These are phyloP conservation scores for Dactylellina cionopaga DNA, from an alignment of 2,329 filamentous ascomycete species.

Conservation along the genomic window DNA sequence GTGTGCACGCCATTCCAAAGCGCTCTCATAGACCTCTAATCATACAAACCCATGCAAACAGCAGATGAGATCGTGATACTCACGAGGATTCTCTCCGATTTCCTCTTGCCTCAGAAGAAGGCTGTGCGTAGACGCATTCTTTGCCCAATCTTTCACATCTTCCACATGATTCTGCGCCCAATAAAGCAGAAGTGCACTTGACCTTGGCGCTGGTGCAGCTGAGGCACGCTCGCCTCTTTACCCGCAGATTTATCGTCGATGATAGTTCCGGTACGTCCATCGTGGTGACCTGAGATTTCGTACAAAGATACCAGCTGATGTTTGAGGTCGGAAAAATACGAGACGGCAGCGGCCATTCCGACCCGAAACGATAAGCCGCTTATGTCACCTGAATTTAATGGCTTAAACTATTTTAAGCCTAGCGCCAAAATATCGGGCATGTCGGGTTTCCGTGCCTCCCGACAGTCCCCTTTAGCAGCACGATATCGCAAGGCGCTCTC, in stretches of 20 bases:
- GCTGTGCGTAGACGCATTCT: conserved; percentile 6
- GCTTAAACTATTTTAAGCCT: conserved; percentile 14
- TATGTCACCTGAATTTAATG: conserved; percentile 5
- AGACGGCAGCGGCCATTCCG: conserved; percentile 13
- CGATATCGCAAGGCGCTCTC: not conserved
- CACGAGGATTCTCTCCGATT: conserved; percentile 16
- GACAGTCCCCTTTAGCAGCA: not conserved
- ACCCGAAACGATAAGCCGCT: conserved; percentile 10
- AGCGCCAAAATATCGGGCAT: conserved; percentile 12
- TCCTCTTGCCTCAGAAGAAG: conserved; percentile 13
- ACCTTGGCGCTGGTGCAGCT: conserved; percentile 10
- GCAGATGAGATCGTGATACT: conserved; percentile 14
- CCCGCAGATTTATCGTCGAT: conserved; percentile 10
- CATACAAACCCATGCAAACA: not conserved
- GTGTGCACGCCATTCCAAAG: conserved; percentile 11
- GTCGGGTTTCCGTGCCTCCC: conserved; percentile 1
- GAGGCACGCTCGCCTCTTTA: conserved; percentile 14
- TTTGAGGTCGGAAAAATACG: conserved; percentile 12
- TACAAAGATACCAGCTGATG: conserved; percentile 10
- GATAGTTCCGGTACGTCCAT: conserved; percentile 14
- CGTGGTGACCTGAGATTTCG: conserved; percentile 4
- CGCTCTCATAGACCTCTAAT: conserved; percentile 12
- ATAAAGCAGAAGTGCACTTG: conserved; percentile 14
- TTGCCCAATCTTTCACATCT: conserved; percentile 21
- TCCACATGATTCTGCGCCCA: conserved; percentile 16